A percentile compares a stretch with the other conserved stretches of the same genome.
phyloP scores from a whole-genome alignment of 1,139 yeast species.

The Dujonia santamariae region DNA sequence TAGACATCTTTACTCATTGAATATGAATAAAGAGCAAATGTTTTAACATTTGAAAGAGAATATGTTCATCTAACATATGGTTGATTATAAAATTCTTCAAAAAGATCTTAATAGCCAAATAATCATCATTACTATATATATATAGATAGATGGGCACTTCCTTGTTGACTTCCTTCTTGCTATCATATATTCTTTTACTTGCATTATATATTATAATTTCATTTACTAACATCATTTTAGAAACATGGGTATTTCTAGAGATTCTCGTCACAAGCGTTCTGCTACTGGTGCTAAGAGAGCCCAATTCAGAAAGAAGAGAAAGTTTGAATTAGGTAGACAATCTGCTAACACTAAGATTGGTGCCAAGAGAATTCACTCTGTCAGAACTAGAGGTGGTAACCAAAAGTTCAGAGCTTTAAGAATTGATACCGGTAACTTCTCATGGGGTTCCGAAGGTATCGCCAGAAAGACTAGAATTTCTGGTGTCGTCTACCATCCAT shows the following conservation, averaged over 20 bases:
- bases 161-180: too few species aligned
- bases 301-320: slow-evolving; percentile 99
- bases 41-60: too few species aligned
- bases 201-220: background rate
- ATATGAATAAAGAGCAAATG: too few species aligned
- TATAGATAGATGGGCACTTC: too few species aligned
- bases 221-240: slow-evolving; percentile 24
- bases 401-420: slow-evolving; percentile 99
- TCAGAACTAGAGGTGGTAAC: slow-evolving; percentile 99
- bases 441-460: slow-evolving; percentile 99
- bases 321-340: slow-evolving; percentile 99
- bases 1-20: too few species aligned
- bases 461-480: slow-evolving; percentile 99
- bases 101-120: too few species aligned
- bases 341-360: slow-evolving; percentile 99
- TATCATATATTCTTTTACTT: too few species aligned
- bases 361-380: slow-evolving; percentile 97
- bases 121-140: too few species aligned
- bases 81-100: too few species aligned
- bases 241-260: slow-evolving; percentile 99
- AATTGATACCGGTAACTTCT: slow-evolving; percentile 99
- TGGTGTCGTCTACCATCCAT: slow-evolving; percentile 98
- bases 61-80: too few species aligned
- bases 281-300: slow-evolving; percentile 99
- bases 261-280: slow-evolving; percentile 99